Base-by-base conservation (phyloP, 164 flowering plant genomes). In the Vitis rotundifolia region DNA sequence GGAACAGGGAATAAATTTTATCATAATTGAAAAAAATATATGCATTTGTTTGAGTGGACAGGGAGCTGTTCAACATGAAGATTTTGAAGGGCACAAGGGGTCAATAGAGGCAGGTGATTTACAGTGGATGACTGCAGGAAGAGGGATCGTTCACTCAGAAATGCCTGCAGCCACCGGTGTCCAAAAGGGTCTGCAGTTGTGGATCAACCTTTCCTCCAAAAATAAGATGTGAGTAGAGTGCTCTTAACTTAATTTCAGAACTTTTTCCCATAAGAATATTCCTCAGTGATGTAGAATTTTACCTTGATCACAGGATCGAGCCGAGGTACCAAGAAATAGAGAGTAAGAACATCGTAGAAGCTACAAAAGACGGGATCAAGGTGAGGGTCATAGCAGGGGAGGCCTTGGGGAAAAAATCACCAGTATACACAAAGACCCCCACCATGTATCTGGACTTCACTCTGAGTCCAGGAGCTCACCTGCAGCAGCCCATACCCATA, bases 121-220 rank as follows among this genome's bases (percentile, higher is more conserved):
- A 49, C 96, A 92, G 71, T 94, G 98, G 98, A 90, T 92, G 95
- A 94, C 97, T 9, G 97, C 97, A 2, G 98, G 98, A 37, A 85
- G 79, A 83, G 98, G 98, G 31, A 87, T 94, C 11, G 87, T 94
- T 55, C 98, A 94, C 78, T 89, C 97, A 1, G 98, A 94, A 76
- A 92, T 88, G 94, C 94, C 97, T 8, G 86, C 90, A 12, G 75
- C 78, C 0, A 82, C 82, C 14, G 97, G 97, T 26, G 80, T 85
- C 61, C 88, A 89, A 61, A 85, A 80, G 64, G 98, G 97, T 61
- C 68, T 92, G 44, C 44, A 37, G 7, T 6, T 37, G 5, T 94
- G 98, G 98, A 87, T 94, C 82, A 94, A 94, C 68, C 90, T 94
- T 61, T 83, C 98, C 59, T 88, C 94, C 66, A 74, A 87, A 55